Evolutionary conservation across 2,329 filamentous ascomycete genomes (phyloP).

Genomic region (Tympanopsis confertula): DNA sequence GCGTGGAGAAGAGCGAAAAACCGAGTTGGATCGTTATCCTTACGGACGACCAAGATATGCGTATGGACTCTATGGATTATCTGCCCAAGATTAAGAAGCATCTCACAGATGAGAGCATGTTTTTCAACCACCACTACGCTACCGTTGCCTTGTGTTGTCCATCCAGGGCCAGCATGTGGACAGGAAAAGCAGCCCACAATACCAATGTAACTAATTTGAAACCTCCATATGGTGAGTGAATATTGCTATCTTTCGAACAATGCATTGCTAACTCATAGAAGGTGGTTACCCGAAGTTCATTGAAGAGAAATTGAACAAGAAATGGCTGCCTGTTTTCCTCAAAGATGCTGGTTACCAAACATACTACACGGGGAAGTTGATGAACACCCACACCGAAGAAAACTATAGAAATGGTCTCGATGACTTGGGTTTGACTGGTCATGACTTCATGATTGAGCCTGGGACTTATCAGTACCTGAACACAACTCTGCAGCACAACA

Average conservation of each 20-base stretch:
- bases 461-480: constrained; percentile 41
- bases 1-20: too few relatives aligned
- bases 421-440: constrained; percentile 25
- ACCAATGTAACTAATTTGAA: constrained; percentile 53
- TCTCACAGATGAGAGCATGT: constrained; percentile 43
- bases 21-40: constrained; percentile 57
- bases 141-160: constrained; percentile 60
- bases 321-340: constrained; percentile 44
- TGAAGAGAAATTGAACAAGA: constrained; percentile 36
- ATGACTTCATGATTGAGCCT: constrained; percentile 32
- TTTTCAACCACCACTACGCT: constrained; percentile 51
- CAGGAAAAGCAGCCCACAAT: constrained; percentile 56
- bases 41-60: constrained; percentile 56
- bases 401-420: constrained; percentile 30
- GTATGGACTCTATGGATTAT: constrained; percentile 47
- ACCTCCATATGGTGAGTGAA: constrained; percentile 39
- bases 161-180: constrained; percentile 52
- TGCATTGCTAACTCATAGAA: constrained; percentile 4
- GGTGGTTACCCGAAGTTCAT: constrained; percentile 43
- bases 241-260: background rate
- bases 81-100: constrained; percentile 45
- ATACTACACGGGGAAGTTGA: constrained; percentile 45
- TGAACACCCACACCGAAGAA: constrained; percentile 33
- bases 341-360: constrained; percentile 43
- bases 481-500: constrained; percentile 33